Evolutionary conservation across 306 rosid genomes (phyloP), one percentile per base, ranked within the genome.

Genomic region (Cucurbita maxima): DNA sequence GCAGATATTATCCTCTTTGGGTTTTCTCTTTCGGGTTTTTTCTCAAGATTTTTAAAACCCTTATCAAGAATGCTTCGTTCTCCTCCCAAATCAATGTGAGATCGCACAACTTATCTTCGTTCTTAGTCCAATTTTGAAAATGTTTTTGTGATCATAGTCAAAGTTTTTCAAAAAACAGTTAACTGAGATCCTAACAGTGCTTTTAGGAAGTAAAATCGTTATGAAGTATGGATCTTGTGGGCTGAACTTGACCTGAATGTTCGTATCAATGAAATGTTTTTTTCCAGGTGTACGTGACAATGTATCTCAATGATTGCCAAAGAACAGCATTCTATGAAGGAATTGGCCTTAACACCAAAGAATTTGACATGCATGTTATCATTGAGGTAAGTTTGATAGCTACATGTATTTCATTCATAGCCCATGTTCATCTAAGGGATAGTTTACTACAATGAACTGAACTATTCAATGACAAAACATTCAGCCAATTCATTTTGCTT

Each of bases 301-400:
- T 94, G 97, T 94, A 94, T 77, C 95, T 94, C 76, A 94, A 94
- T 57, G 99, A 94, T 85, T 94, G 99, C 84, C 99, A 94, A 43
- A 87, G 97, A 36, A 89, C 99, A 52, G 96, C 86, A 69, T 90
- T 94, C 88, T 94, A 94, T 77, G 96, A 94, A 82, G 97, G 99
- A 78, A 94, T 94, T 66, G 99, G 99, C 44, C 91, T 91, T 43
- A 38, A 91, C 81, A 94, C 99, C 16, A 94, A 94, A 81, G 99
- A 94, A 76, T 91, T 86, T 73, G 97, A 94, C 78, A 94, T 89
- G 99, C 99, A 94, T 82, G 99, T 91, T 83, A 94, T 94, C 85
- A 94, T 91, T 71, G 97, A 94, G 96, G 99, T 94, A 60, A 83
- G 86, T 53, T 59, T 80, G 30, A 37, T 11, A 37, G 4, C 71